Conservation (phyloP, 2,329 filamentous ascomycete species). For the Aspergillus awamori region DNA sequence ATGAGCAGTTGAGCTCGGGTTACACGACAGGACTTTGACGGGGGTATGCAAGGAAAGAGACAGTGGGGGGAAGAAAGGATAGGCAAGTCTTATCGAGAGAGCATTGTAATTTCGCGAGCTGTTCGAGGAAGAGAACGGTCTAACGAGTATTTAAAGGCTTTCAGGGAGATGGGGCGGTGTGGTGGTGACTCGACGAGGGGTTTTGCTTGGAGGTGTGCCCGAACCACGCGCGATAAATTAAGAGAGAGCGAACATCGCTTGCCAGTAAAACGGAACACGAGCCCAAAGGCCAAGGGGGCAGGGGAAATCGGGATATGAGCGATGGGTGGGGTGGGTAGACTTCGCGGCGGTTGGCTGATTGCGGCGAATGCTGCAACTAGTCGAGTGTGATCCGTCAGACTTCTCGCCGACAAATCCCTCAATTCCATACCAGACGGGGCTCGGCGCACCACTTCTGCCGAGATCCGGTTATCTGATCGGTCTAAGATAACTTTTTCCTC, state of each 20-base stretch:
- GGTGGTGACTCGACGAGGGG: constrained; percentile 23
- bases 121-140: constrained; percentile 7
- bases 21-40: not conserved
- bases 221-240: constrained; percentile 23
- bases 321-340: constrained; percentile 16
- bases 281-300: constrained; percentile 22
- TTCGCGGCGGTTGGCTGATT: constrained; percentile 18
- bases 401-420: constrained; percentile 21
- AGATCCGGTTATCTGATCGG: constrained; percentile 50
- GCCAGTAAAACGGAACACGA: constrained; percentile 10
- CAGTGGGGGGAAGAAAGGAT: not conserved
- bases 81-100: constrained; percentile 26
- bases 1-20: constrained; percentile 10
- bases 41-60: constrained; percentile 10
- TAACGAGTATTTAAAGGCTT: constrained; percentile 15
- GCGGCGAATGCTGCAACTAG: constrained; percentile 17
- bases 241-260: constrained; percentile 24
- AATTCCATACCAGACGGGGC: constrained; percentile 18
- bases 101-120: constrained; percentile 30
- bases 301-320: constrained; percentile 9
- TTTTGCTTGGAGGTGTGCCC: constrained; percentile 19
- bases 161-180: constrained; percentile 26
- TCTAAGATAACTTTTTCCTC: constrained; percentile 42
- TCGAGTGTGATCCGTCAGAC: constrained; percentile 17
- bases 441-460: constrained; percentile 30